phyloP scores from a whole-genome alignment of 83 land plant species.

The Larix sibirica region DNA sequence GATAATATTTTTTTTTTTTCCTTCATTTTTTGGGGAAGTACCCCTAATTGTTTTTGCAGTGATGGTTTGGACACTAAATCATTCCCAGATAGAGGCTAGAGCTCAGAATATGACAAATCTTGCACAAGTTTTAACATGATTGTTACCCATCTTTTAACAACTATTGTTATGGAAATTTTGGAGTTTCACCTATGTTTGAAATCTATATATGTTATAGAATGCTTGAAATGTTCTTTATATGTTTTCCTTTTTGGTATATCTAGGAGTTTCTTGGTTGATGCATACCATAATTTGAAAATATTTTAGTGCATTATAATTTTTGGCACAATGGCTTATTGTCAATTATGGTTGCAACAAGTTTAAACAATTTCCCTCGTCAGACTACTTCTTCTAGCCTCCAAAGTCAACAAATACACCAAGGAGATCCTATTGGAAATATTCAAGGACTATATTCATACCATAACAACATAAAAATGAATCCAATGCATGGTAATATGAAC shows the following conservation, averaged over 20 bases:
- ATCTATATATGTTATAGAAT: not conserved
- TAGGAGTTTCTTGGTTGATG: no score
- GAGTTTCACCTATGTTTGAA: not conserved
- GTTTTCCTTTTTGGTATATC: not conserved
- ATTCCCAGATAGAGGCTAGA: not conserved
- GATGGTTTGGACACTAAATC: not conserved
- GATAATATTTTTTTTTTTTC: no score
- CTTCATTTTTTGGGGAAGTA: no score
- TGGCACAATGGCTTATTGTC: not conserved
- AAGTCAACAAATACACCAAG: constrained; percentile 52
- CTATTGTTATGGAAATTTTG: not conserved
- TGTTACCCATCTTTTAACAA: not conserved
- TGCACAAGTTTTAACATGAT: not conserved
- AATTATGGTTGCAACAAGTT: constrained; percentile 45
- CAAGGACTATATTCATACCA: constrained; percentile 39
- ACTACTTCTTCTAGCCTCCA: constrained; percentile 38
- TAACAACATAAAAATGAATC: constrained; percentile 37
- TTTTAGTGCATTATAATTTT: not conserved
- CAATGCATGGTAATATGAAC: constrained; percentile 39
- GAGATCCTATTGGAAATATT: constrained; percentile 27
- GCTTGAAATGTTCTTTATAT: not conserved
- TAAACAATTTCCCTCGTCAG: constrained; percentile 53
- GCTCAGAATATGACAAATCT: not conserved
- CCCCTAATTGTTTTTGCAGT: not conserved
- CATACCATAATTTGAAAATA: not conserved